Conservation (phyloP, 2,329 filamentous ascomycete species). For the Alternaria viburni region DNA sequence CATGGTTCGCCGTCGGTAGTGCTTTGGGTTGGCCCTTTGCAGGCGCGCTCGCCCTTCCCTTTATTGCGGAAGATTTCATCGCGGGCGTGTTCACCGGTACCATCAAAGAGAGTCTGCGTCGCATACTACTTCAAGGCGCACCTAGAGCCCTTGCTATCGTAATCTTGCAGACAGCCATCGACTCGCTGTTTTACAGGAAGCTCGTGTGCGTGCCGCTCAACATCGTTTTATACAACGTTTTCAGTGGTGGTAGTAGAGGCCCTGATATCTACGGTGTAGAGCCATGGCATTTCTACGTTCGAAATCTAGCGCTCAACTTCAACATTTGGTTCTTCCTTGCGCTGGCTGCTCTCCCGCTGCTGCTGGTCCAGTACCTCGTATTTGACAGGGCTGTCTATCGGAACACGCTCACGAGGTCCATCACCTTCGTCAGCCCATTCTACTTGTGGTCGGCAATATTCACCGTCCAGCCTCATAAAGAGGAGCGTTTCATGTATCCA, state of each 20-base stretch:
- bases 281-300: conserved; percentile 95
- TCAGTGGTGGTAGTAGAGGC: conserved; percentile 76
- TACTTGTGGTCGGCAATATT: conserved; percentile 96
- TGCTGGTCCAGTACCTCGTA: conserved; percentile 73
- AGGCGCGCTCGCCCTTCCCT: conserved; percentile 79
- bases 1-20: conserved; percentile 87
- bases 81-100: conserved; percentile 61
- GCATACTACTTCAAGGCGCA: conserved; percentile 70
- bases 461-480: conserved; percentile 91
- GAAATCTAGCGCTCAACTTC: conserved; percentile 91
- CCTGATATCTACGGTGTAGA: conserved; percentile 95
- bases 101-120: conserved; percentile 64
- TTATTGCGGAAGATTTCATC: conserved; percentile 77
- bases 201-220: conserved; percentile 82
- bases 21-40: conserved; percentile 95
- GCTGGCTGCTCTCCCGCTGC: conserved; percentile 74
- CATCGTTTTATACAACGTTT: conserved; percentile 95
- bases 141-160: conserved; percentile 71
- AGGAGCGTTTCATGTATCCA: conserved; percentile 98
- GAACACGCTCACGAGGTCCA: conserved; percentile 73
- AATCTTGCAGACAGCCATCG: conserved; percentile 71
- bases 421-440: conserved; percentile 83
- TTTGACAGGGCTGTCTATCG: conserved; percentile 67
- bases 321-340: conserved; percentile 92
- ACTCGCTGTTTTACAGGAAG: conserved; percentile 85